Percentiles rank a stretch among this genome's conserved stretches.
Evolutionary conservation across 129 eudicot species (phyloP).

Genomic region (Pittosporum tobira): DNA sequence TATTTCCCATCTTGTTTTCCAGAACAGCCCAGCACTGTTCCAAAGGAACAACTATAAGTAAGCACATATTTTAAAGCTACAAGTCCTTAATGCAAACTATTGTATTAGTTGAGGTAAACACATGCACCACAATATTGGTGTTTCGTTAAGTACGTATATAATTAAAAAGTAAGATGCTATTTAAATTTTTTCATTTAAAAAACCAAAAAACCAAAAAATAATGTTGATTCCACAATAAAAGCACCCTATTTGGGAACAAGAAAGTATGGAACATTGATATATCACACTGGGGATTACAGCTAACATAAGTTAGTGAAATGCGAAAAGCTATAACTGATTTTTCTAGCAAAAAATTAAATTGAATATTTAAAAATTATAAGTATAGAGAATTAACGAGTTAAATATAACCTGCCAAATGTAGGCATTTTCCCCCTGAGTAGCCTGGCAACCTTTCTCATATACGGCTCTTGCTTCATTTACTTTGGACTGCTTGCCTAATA

Average conservation of each 20-base stretch:
- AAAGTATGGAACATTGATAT: no score
- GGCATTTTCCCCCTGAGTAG: conserved; percentile 97
- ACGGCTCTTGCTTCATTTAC: conserved; percentile 75
- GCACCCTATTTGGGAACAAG: no score
- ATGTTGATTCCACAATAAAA: no score
- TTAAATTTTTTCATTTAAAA: no score
- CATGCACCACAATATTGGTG: background rate
- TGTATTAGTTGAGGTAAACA: no score
- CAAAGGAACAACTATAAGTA: conserved; percentile 16
- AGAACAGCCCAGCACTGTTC: conserved; percentile 92
- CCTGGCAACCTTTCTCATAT: conserved; percentile 94
- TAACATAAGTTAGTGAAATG: background rate
- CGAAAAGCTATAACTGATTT: background rate
- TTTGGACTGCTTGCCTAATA: conserved; percentile 67
- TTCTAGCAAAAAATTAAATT: background rate
- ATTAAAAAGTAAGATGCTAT: background rate
- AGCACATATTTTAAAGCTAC: background rate
- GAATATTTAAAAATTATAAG: no score
- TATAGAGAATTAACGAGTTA: background rate
- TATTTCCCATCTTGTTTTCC: conserved; percentile 78
- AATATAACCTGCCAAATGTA: conserved; percentile 92
- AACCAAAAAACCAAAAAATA: no score
- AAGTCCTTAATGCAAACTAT: no score
- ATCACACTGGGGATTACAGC: background rate
- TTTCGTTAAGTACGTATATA: no score